These are phyloP conservation scores for Pelargonium citronellum DNA, from an alignment of 441 rosid genomes.

Conservation along the genomic window DNA sequence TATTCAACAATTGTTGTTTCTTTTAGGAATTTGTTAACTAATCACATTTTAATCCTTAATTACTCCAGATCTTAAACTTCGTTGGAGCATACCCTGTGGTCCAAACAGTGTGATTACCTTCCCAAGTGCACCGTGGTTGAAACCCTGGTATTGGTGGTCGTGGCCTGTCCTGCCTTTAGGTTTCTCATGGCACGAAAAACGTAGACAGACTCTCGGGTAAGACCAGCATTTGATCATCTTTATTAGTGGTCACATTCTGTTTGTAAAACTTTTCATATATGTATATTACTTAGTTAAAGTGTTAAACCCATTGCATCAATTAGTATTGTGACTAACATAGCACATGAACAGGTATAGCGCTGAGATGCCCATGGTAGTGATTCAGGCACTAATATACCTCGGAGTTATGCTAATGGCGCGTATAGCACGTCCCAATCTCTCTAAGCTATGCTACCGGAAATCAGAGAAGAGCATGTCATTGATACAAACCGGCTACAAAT, in stretches of 20 bases:
- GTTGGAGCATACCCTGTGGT: constrained; percentile 90
- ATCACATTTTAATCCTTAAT: background rate
- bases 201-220: constrained; percentile 68
- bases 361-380: constrained; percentile 63
- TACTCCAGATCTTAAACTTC: constrained; percentile 60
- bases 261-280: no score
- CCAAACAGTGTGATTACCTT: constrained; percentile 86
- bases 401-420: constrained; percentile 58
- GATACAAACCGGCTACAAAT: constrained; percentile 48
- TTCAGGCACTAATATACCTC: constrained; percentile 51
- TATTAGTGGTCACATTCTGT: no score
- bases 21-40: background rate
- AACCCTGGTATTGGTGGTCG: constrained; percentile 99
- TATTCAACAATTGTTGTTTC: no score
- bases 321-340: no score
- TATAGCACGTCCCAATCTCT: constrained; percentile 53
- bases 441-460: constrained; percentile 69
- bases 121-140: constrained; percentile 89
- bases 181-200: constrained; percentile 67
- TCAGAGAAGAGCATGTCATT: constrained; percentile 46
- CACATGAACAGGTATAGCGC: constrained; percentile 44
- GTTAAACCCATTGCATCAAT: no score
- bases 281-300: no score
- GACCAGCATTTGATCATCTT: background rate
- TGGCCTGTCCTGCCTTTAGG: constrained; percentile 94